A percentile compares a stretch with the other conserved stretches of the same genome.
These are phyloP conservation scores for Starmerella bombicola DNA, from an alignment of 805 yeast genomes.

Conservation along the genomic window DNA sequence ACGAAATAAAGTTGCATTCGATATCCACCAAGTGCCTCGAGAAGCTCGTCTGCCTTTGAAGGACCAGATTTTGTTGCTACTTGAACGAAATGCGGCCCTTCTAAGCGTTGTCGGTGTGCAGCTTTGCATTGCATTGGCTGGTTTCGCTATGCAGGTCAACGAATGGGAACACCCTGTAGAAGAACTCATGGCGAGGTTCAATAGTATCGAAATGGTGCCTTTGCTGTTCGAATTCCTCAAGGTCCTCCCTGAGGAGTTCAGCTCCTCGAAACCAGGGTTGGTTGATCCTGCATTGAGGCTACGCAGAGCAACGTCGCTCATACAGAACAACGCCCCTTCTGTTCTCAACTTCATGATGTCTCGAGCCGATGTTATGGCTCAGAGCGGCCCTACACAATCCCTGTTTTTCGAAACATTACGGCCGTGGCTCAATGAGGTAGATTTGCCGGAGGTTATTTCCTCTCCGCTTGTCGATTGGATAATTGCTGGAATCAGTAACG, in stretches of 20 bases:
- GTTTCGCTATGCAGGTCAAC: slow-evolving; percentile 63
- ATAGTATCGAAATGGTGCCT: slow-evolving; percentile 32
- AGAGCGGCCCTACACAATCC: slow-evolving; percentile 19
- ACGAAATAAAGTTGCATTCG: slow-evolving; percentile 73
- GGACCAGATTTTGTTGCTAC: slow-evolving; percentile 47
- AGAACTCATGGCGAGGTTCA: slow-evolving; percentile 45
- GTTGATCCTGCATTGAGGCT: slow-evolving; percentile 15
- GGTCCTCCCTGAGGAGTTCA: slow-evolving; percentile 83
- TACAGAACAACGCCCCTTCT: slow-evolving; percentile 52
- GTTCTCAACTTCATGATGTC: slow-evolving; percentile 50
- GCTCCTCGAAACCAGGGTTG: slow-evolving; percentile 62
- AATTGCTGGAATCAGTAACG: slow-evolving; percentile 47
- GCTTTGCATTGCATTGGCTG: slow-evolving; percentile 67
- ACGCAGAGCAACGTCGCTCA: slow-evolving; percentile 46
- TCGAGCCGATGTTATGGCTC: slow-evolving; percentile 32
- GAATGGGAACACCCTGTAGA: slow-evolving; percentile 59
- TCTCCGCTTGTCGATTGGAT: slow-evolving; percentile 56
- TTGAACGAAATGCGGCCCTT: slow-evolving; percentile 36
- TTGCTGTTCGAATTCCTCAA: slow-evolving; percentile 62
- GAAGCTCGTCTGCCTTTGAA: slow-evolving; percentile 50
- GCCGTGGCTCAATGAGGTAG: slow-evolving; percentile 85
- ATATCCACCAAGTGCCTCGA: slow-evolving; percentile 61
- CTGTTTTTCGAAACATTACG: slow-evolving; percentile 61
- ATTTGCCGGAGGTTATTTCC: slow-evolving; percentile 54
- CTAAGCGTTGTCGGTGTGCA: slow-evolving; percentile 64